Evolutionary conservation across 371 early-diverging fungal genomes (phyloP).

Genomic region (Neoconidiobolus thromboides): DNA sequence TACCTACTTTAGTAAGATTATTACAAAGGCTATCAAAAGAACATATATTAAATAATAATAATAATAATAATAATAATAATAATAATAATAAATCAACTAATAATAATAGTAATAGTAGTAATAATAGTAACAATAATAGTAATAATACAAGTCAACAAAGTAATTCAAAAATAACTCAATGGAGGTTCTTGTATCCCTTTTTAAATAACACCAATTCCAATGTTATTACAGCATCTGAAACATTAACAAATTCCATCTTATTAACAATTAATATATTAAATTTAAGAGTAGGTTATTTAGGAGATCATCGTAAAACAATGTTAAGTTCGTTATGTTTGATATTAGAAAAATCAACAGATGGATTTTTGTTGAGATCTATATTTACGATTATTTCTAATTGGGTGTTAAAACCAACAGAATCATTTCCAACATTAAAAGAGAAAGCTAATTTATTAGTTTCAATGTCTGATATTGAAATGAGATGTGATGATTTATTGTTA

Average conservation of each 20-base stretch:
- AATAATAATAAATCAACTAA: too few relatives aligned
- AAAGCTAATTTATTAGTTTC: conserved; percentile 76
- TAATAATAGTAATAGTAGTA: background rate
- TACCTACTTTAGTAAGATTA: conserved; percentile 61
- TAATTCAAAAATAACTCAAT: conserved; percentile 3
- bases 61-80: too few relatives aligned
- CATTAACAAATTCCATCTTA: conserved; percentile 36
- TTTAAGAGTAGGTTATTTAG: conserved; percentile 51
- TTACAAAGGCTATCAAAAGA: conserved; percentile 71
- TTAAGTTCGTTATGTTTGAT: conserved; percentile 60
- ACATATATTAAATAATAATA: conserved; percentile 11
- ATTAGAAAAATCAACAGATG: conserved; percentile 60
- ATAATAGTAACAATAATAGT: background rate
- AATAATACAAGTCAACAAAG: conserved; percentile 3
- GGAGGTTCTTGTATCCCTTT: conserved; percentile 13
- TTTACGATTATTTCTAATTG: conserved; percentile 73
- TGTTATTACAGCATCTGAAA: conserved; percentile 14
- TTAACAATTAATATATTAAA: conserved; percentile 56
- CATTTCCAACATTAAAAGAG: conserved; percentile 91
- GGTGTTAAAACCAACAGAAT: conserved; percentile 46
- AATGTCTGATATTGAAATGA: conserved; percentile 66
- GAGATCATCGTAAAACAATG: conserved; percentile 75
- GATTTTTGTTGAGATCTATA: conserved; percentile 46
- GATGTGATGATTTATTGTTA: conserved; percentile 37
- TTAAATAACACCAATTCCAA: conserved; percentile 1